Evolutionary conservation across 257 asterid species (phyloP), one percentile per base, ranked within the genome.

Genomic region (Solanum chiquidenum): DNA sequence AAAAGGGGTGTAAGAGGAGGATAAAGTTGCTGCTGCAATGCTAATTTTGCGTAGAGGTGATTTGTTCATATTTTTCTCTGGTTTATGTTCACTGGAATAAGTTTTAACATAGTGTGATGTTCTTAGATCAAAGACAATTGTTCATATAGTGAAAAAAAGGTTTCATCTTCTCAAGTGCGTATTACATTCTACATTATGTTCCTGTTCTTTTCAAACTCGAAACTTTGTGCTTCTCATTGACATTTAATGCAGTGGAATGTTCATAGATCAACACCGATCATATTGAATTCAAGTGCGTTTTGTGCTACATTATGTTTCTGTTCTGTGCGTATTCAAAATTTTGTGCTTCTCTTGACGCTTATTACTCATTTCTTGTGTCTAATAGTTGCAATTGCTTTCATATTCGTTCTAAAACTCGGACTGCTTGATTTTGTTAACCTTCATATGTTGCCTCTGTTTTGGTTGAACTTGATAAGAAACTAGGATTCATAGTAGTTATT

Each of bases 51-150:
- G 29, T 52, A 60, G 83, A 62, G 42, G n/a, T 86, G 80, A 86
- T 84, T 20, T 87, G 90, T 85, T 46, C 76, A 85, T 88, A 90
- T 74, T 83, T 40, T 40, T 74, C 83, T 85, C 87, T 89, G 80
- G 60, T 89, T 76, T 35, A 87, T 86, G 86, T 83, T 83, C 89
- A 6, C 72, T 55, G 83, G 58, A 84, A 84, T 86, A 84, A 72
- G 46, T n/a, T 74, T 77, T 71, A 66, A 80, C 82, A 75, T 23
- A 75, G 83, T 84, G 58, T 21, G 83, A 74, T 74, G 83, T 74
- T 74, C 31, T 5, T 74, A 74, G 84, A 40, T 40, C 83, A 23
- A 76, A 38, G 83, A 76, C 83, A 40, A 75, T 37, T 75, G 83
- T 75, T 75, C 83, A 38, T 75, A 38, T 38, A 38, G 2, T 75